Conservation (phyloP, 371 early-diverging fungal genomes). For the Haplosporangium sp. region DNA sequence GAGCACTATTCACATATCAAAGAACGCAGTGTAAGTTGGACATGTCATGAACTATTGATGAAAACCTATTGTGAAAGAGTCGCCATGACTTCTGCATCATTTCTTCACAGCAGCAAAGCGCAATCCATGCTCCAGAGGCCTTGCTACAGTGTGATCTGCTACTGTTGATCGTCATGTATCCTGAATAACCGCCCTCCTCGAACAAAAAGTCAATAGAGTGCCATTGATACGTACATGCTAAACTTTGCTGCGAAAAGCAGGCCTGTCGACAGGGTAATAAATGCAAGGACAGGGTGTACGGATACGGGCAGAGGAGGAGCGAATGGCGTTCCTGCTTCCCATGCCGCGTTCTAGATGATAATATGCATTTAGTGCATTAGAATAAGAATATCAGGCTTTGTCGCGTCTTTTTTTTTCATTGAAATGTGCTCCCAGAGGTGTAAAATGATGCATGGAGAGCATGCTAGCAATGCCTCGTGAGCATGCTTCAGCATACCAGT, state of each 20-base stretch:
- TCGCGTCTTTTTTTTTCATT: not conserved
- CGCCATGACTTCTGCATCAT: no score
- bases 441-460: no score
- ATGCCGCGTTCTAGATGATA: slow-evolving; percentile 25
- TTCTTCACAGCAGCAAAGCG: no score
- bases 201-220: not conserved
- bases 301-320: slow-evolving; percentile 33
- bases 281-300: slow-evolving; percentile 26
- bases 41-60: no score
- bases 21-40: not conserved
- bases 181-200: not conserved
- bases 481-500: slow-evolving; percentile 17
- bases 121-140: no score
- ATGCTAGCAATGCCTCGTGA: not conserved
- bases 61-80: no score
- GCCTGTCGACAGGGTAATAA: slow-evolving; percentile 21
- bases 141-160: no score
- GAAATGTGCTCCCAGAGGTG: no score
- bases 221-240: slow-evolving; percentile 39
- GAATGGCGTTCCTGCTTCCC: slow-evolving; percentile 45
- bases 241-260: slow-evolving; percentile 49
- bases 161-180: not conserved
- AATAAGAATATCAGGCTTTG: no score
- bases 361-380: no score
- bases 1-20: slow-evolving; percentile 7